Conservation (phyloP, 306 rosid genomes). For the Alnus rubra region DNA sequence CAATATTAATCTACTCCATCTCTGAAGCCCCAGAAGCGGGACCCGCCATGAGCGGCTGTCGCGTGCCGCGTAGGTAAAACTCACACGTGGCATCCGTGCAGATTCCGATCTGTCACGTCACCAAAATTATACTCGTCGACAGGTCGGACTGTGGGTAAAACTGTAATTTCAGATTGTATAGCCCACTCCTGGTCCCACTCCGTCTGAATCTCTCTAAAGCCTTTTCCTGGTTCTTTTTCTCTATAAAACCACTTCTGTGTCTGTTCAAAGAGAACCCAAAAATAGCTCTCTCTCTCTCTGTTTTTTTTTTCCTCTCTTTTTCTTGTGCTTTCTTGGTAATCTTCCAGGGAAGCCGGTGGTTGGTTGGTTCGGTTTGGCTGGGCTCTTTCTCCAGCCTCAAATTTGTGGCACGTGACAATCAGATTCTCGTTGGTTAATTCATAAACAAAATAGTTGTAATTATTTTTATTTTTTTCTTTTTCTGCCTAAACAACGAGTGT, state of each 20-base stretch:
- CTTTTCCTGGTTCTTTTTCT: not conserved
- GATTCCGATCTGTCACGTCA: slow-evolving; percentile 49
- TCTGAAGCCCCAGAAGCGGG: slow-evolving; percentile 27
- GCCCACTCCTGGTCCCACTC: slow-evolving; percentile 35
- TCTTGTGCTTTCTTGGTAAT: not conserved
- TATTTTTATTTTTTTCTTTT: not conserved
- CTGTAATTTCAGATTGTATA: not conserved
- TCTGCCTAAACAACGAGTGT: not conserved
- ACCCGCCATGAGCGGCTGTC: slow-evolving; percentile 69
- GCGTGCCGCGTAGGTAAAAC: slow-evolving; percentile 76
- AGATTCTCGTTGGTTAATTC: not conserved
- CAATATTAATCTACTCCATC: not conserved
- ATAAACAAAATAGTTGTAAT: not conserved
- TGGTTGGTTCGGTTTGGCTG: not conserved
- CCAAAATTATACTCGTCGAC: not conserved
- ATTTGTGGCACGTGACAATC: not conserved
- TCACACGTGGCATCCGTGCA: slow-evolving; percentile 55
- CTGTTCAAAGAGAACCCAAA: slow-evolving; percentile 37
- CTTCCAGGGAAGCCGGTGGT: slow-evolving; percentile 22
- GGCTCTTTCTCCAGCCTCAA: not conserved
- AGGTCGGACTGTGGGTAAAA: slow-evolving; percentile 14
- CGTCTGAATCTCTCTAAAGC: not conserved
- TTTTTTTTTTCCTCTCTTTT: not conserved
- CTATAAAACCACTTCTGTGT: slow-evolving; percentile 48
- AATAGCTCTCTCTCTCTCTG: not conserved